A percentile compares a stretch with the other conserved stretches of the same genome.
Evolutionary conservation across 2,329 filamentous ascomycete species (phyloP).

Genomic region (Arthrobotrys conoides): DNA sequence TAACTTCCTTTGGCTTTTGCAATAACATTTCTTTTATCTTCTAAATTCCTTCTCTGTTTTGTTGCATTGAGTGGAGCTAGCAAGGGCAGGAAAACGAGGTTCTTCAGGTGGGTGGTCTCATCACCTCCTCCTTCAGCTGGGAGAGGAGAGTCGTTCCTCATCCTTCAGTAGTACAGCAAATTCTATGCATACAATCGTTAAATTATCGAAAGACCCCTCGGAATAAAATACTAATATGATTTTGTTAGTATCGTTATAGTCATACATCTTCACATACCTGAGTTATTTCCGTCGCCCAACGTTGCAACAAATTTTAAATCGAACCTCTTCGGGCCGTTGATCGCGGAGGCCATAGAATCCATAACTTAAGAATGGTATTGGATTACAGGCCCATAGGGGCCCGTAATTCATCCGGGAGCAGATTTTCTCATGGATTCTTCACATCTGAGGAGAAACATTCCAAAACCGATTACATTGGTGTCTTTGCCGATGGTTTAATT

Average conservation of each 20-base stretch:
- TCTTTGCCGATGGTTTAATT: slow-evolving; percentile 35
- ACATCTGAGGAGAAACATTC: slow-evolving; percentile 38
- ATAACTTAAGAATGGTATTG: slow-evolving; percentile 38
- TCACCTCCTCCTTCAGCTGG: slow-evolving; percentile 34
- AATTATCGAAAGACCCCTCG: not conserved
- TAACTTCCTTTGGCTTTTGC: not conserved
- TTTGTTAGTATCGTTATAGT: slow-evolving; percentile 1
- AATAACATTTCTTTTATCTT: slow-evolving; percentile 23
- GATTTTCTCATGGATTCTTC: slow-evolving; percentile 34
- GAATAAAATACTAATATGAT: slow-evolving; percentile 35
- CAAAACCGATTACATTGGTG: slow-evolving; percentile 29
- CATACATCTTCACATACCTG: slow-evolving; percentile 19
- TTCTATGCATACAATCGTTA: slow-evolving; percentile 16
- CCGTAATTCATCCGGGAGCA: slow-evolving; percentile 42
- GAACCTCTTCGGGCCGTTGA: slow-evolving; percentile 4
- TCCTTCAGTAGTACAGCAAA: slow-evolving; percentile 25
- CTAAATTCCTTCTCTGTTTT: slow-evolving; percentile 14
- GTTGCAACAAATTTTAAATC: slow-evolving; percentile 1
- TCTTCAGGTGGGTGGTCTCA: slow-evolving; percentile 44
- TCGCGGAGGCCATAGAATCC: slow-evolving; percentile 19
- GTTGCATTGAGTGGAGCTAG: slow-evolving; percentile 45
- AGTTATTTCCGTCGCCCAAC: slow-evolving; percentile 31
- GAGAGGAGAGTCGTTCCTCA: slow-evolving; percentile 15
- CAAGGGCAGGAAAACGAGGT: slow-evolving; percentile 28
- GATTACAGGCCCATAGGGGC: slow-evolving; percentile 36